Evolutionary conservation across 2,329 filamentous ascomycete species (phyloP).

Genomic region (Lachnellula arida): DNA sequence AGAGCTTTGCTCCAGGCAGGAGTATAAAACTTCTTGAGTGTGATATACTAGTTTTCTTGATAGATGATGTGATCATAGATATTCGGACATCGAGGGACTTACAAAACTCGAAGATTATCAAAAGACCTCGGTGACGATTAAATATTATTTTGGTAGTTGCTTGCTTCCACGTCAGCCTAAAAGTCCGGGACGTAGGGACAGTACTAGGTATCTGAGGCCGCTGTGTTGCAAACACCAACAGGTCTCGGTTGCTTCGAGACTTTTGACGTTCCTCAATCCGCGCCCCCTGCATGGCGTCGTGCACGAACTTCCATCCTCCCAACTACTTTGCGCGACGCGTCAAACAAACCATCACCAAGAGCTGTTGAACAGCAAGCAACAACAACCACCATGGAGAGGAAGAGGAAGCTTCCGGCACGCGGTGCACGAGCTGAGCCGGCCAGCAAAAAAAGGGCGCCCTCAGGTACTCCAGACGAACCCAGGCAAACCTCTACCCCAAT

Average conservation of each 20-base stretch:
- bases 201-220: background rate
- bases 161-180: background rate
- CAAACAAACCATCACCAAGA: slow-evolving; percentile 11
- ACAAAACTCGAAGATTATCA: background rate
- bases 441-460: slow-evolving; percentile 52
- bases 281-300: background rate
- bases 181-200: background rate
- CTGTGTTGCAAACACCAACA: slow-evolving; percentile 10
- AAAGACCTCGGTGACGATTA: background rate
- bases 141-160: background rate
- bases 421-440: slow-evolving; percentile 56
- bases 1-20: background rate
- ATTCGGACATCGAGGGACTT: background rate
- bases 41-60: background rate
- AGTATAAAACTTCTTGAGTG: slow-evolving; percentile 1
- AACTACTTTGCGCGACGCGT: background rate
- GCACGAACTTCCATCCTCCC: background rate
- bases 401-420: slow-evolving; percentile 60
- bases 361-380: slow-evolving; percentile 8
- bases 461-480: slow-evolving; percentile 48
- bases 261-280: slow-evolving; percentile 17
- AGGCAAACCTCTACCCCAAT: slow-evolving; percentile 43
- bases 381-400: slow-evolving; percentile 51
- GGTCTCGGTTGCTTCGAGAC: slow-evolving; percentile 6
- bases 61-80: background rate